phyloP scores from a whole-genome alignment of 176 grass and related monocot genomes.

The Aegilops longissima region DNA sequence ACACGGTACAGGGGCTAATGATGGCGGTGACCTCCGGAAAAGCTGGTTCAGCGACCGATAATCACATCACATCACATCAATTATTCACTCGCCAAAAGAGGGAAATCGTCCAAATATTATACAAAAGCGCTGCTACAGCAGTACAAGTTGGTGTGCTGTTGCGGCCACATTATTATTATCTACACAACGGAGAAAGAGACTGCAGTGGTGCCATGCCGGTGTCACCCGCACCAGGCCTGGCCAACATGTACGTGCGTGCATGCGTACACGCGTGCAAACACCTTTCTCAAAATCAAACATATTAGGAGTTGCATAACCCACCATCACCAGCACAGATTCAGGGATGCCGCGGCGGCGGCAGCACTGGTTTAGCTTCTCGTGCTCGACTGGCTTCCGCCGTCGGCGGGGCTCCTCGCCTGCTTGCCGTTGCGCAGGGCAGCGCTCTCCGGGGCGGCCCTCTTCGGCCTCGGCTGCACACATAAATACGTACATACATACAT shows the following conservation, averaged over 20 bases:
- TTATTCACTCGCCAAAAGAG: background rate
- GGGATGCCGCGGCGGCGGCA: background rate
- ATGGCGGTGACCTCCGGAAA: conserved; percentile 6
- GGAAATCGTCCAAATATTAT: no score
- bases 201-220: background rate
- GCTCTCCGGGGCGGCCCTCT: conserved; percentile 71
- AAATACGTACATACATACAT: background rate
- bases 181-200: background rate
- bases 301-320: background rate
- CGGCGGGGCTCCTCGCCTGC: conserved; percentile 47
- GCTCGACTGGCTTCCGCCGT: conserved; percentile 38
- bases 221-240: no score
- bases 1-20: background rate
- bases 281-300: background rate
- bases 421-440: conserved; percentile 51
- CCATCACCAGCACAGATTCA: background rate
- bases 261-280: background rate
- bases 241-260: background rate
- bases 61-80: conserved; percentile 1
- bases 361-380: conserved; percentile 3
- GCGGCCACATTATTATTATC: background rate
- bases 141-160: background rate
- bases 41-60: background rate
- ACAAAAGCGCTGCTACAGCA: background rate
- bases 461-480: conserved; percentile 57